Evolutionary conservation across 257 asterid species (phyloP).

Genomic region (Capsicum baccatum): DNA sequence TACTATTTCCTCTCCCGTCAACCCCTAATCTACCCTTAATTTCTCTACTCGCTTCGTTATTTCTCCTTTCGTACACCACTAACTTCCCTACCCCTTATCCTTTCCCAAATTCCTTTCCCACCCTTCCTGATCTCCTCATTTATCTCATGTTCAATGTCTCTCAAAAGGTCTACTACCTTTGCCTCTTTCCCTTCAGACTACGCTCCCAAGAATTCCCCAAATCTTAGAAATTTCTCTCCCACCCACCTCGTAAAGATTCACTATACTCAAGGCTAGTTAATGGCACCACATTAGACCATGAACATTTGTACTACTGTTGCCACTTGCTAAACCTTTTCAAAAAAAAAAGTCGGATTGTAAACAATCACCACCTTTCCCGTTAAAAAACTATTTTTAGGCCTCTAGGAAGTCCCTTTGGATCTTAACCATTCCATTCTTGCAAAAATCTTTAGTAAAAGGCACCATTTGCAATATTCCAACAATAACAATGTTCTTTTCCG

Average conservation of each 20-base stretch:
- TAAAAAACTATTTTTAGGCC: not conserved
- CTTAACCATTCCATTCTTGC: slow-evolving; percentile 6
- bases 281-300: not conserved
- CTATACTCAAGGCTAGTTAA: not conserved
- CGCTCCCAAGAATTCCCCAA: not conserved
- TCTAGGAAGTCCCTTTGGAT: not conserved
- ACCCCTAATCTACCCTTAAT: no score
- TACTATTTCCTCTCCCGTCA: no score
- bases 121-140: not conserved
- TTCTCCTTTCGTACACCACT: not conserved
- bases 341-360: not conserved
- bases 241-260: not conserved
- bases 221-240: not conserved
- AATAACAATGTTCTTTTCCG: not conserved
- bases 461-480: not conserved
- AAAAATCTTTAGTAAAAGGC: not conserved
- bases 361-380: not conserved
- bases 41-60: no score
- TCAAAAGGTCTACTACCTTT: not conserved
- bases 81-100: not conserved
- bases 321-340: not conserved
- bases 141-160: not conserved
- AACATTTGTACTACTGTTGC: not conserved
- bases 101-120: not conserved
- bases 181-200: not conserved